Conservation (phyloP, 148 eudicot species). For the Diospyros lotus region DNA sequence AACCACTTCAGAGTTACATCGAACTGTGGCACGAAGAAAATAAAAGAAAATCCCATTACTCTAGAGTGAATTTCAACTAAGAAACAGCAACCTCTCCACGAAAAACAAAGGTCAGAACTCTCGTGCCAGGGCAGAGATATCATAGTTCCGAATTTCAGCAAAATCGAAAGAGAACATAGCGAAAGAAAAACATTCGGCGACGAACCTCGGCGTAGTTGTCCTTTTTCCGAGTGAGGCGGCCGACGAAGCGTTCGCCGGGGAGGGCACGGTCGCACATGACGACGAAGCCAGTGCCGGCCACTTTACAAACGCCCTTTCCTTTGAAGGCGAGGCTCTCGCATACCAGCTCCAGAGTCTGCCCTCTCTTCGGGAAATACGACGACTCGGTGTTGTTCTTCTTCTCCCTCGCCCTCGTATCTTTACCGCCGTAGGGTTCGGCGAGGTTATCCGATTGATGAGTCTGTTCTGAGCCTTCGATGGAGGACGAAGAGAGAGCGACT, state of each 20-base stretch:
- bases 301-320: slow-evolving; percentile 87
- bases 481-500: slow-evolving; percentile 16
- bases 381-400: slow-evolving; percentile 16
- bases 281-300: slow-evolving; percentile 68
- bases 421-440: not conserved
- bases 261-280: slow-evolving; percentile 93
- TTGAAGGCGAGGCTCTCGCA: slow-evolving; percentile 78
- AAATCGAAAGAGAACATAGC: not conserved
- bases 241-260: slow-evolving; percentile 87
- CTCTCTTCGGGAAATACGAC: slow-evolving; percentile 81
- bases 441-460: not conserved
- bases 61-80: not conserved
- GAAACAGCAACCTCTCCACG: too few relatives aligned
- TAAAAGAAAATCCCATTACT: not conserved
- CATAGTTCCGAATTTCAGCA: not conserved
- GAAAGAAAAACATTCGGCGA: not conserved
- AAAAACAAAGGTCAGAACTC: not conserved
- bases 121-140: not conserved
- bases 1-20: not conserved
- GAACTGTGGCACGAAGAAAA: not conserved
- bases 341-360: slow-evolving; percentile 68
- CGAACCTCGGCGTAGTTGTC: slow-evolving; percentile 78
- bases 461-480: slow-evolving; percentile 26
- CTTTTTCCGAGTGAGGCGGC: slow-evolving; percentile 82
- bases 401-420: not conserved